phyloP scores from a whole-genome alignment of 306 rosid species.

The Vachellia collinsii region DNA sequence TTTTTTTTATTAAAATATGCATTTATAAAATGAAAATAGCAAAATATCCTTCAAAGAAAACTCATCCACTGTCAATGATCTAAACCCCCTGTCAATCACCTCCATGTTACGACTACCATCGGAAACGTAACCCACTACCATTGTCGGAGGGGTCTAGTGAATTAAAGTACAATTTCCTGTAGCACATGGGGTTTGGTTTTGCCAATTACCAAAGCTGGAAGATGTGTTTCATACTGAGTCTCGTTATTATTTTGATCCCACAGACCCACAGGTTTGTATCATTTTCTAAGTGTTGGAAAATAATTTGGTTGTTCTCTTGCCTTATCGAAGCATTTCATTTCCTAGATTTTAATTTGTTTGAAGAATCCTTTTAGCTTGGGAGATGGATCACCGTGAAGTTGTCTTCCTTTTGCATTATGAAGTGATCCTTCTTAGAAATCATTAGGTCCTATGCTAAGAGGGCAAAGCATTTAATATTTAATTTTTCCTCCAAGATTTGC shows the following conservation, averaged over 20 bases:
- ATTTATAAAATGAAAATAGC: too few relatives aligned
- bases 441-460: not conserved
- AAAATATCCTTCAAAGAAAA: too few relatives aligned
- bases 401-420: not conserved
- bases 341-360: not conserved
- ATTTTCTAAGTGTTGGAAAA: not conserved
- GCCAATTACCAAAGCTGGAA: not conserved
- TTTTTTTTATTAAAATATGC: too few relatives aligned
- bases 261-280: not conserved
- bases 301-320: not conserved
- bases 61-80: too few relatives aligned
- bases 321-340: not conserved
- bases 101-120: too few relatives aligned
- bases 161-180: too few relatives aligned
- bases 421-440: not conserved
- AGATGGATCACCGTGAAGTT: not conserved
- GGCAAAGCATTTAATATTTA: not conserved
- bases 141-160: too few relatives aligned
- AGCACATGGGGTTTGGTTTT: too few relatives aligned
- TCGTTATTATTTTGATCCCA: not conserved
- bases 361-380: not conserved
- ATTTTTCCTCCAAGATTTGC: not conserved
- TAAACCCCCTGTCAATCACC: too few relatives aligned
- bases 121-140: too few relatives aligned
- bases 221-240: slow-evolving; percentile 10